Percentiles rank a stretch among this genome's conserved stretches.
Evolutionary conservation across 306 rosid genomes (phyloP).

Genomic region (Hippophae gyantsensis): DNA sequence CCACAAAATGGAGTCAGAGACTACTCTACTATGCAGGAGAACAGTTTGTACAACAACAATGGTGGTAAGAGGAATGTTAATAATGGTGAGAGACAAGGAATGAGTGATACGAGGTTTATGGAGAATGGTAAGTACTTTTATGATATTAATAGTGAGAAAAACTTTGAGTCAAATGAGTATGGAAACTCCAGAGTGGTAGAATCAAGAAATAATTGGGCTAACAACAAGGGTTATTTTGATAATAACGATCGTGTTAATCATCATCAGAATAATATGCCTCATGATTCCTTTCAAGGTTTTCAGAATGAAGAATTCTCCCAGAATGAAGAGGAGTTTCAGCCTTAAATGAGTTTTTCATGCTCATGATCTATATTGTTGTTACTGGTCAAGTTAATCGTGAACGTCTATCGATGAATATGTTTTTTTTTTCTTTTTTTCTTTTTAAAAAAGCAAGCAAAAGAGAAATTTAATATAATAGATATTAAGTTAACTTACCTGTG

Average conservation of each 20-base stretch:
- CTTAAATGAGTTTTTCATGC: slow-evolving; percentile 14
- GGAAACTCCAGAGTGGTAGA: slow-evolving; percentile 25
- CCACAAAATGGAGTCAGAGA: not conserved
- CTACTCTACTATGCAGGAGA: slow-evolving; percentile 12
- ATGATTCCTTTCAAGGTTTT: slow-evolving; percentile 42
- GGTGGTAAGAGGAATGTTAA: slow-evolving; percentile 1
- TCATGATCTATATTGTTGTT: no score
- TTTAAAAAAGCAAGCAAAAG: no score
- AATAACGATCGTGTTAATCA: slow-evolving; percentile 31
- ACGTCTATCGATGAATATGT: no score
- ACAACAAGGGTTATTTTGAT: slow-evolving; percentile 37
- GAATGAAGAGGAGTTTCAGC: slow-evolving; percentile 38
- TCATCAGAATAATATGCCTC: slow-evolving; percentile 2
- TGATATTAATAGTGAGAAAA: slow-evolving; percentile 26
- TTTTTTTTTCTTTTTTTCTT: no score
- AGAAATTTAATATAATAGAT: no score
- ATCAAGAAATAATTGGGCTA: slow-evolving; percentile 23
- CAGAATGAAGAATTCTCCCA: slow-evolving; percentile 54
- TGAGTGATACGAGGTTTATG: slow-evolving; percentile 87
- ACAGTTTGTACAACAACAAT: slow-evolving; percentile 5
- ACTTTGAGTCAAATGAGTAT: slow-evolving; percentile 33
- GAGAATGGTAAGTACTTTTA: slow-evolving; percentile 56
- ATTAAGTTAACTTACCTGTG: no score
- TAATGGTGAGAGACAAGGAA: slow-evolving; percentile 53
- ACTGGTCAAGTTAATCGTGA: not conserved